phyloP scores from a whole-genome alignment of 305 asterid species.

The Solanum chacoense region DNA sequence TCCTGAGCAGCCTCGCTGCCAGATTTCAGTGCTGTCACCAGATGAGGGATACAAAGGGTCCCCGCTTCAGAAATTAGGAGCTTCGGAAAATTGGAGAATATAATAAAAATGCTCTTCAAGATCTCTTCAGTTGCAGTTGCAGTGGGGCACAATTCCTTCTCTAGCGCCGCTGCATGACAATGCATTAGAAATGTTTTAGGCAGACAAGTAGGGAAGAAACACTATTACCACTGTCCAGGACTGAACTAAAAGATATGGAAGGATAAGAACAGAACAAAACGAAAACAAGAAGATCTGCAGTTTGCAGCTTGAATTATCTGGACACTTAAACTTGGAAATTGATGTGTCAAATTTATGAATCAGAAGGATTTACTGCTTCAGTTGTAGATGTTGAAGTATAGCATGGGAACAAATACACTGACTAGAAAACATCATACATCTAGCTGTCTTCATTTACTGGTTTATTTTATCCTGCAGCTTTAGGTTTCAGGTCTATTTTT shows the following conservation, averaged over 20 bases:
- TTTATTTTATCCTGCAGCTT: background rate
- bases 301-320: background rate
- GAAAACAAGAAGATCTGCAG: background rate
- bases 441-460: background rate
- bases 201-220: background rate
- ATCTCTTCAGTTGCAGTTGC: slow-evolving; percentile 86
- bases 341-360: background rate
- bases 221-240: background rate
- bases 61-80: slow-evolving; percentile 94
- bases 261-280: background rate
- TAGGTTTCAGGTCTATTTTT: background rate
- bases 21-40: slow-evolving; percentile 90
- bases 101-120: slow-evolving; percentile 73
- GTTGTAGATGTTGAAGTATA: background rate
- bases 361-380: background rate
- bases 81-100: slow-evolving; percentile 90
- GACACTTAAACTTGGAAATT: background rate
- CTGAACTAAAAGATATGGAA: background rate
- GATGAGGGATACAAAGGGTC: slow-evolving; percentile 88
- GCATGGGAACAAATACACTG: background rate
- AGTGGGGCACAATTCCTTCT: slow-evolving; percentile 79
- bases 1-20: slow-evolving; percentile 97
- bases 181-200: background rate
- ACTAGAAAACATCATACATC: background rate
- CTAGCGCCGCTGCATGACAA: slow-evolving; percentile 52